Percentiles rank a stretch among this genome's conserved stretches.
Conservation (phyloP, 441 rosid species). For the Populus hybrid region DNA sequence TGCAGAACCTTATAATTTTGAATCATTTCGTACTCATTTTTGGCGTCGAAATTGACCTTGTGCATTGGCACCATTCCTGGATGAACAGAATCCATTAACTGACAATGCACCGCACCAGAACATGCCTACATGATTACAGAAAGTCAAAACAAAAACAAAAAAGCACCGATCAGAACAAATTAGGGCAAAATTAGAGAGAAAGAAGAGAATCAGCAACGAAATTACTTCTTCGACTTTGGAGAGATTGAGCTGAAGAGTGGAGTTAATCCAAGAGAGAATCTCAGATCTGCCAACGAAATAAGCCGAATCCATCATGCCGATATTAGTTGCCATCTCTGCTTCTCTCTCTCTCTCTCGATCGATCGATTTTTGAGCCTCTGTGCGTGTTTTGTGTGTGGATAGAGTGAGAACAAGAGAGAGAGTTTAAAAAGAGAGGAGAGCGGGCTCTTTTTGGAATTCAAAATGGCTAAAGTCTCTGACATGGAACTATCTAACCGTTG, state of each 20-base stretch:
- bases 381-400: not conserved
- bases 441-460: slow-evolving; percentile 44
- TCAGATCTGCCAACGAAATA: slow-evolving; percentile 95
- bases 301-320: slow-evolving; percentile 89
- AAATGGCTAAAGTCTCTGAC: slow-evolving; percentile 2
- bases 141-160: not conserved
- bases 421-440: slow-evolving; percentile 26
- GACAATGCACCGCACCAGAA: slow-evolving; percentile 87
- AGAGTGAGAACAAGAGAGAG: not conserved
- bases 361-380: not conserved
- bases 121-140: slow-evolving; percentile 50
- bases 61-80: slow-evolving; percentile 96
- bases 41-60: slow-evolving; percentile 93
- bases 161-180: not conserved
- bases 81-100: slow-evolving; percentile 86
- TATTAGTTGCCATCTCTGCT: slow-evolving; percentile 57
- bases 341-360: slow-evolving; percentile 7
- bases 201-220: not conserved
- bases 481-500: not conserved
- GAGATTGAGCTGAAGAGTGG: slow-evolving; percentile 78
- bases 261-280: slow-evolving; percentile 92
- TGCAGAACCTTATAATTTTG: slow-evolving; percentile 94
- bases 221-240: slow-evolving; percentile 97
- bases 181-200: not conserved
- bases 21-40: slow-evolving; percentile 94